These are phyloP conservation scores for Dothiorella sarmentorum DNA, from an alignment of 2,329 filamentous ascomycete species.

Conservation along the genomic window DNA sequence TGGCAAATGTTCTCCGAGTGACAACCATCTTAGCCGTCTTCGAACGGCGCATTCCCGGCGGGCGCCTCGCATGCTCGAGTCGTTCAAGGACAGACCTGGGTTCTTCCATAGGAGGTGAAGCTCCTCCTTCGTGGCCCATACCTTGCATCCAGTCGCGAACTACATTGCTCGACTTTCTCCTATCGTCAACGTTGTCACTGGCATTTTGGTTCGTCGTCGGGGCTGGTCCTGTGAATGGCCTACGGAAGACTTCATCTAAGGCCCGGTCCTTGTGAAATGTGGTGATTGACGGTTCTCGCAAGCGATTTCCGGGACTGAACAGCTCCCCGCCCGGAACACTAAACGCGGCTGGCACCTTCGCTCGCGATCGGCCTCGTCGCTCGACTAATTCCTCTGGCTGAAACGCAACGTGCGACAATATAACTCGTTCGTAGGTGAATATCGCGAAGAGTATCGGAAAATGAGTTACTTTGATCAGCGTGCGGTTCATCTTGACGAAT, in stretches of 20 bases:
- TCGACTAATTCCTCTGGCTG: slow-evolving; percentile 86
- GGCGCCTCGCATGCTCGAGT: slow-evolving; percentile 51
- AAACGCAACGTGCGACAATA: slow-evolving; percentile 72
- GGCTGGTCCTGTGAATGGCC: slow-evolving; percentile 60
- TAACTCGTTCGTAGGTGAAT: slow-evolving; percentile 78
- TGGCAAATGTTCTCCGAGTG: slow-evolving; percentile 40
- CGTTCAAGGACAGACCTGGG: slow-evolving; percentile 56
- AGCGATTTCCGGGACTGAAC: slow-evolving; percentile 66
- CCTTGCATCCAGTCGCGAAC: slow-evolving; percentile 88
- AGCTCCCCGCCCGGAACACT: slow-evolving; percentile 49
- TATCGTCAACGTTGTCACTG: slow-evolving; percentile 46
- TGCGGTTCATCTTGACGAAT: slow-evolving; percentile 85
- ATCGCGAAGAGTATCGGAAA: slow-evolving; percentile 84
- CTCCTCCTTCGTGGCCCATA: slow-evolving; percentile 54
- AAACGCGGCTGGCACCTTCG: slow-evolving; percentile 42
- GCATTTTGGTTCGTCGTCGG: slow-evolving; percentile 11
- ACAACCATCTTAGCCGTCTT: slow-evolving; percentile 33
- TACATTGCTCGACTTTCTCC: slow-evolving; percentile 72
- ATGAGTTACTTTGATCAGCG: slow-evolving; percentile 86
- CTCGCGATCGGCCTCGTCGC: slow-evolving; percentile 59
- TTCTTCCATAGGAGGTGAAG: slow-evolving; percentile 56
- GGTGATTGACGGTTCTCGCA: slow-evolving; percentile 81
- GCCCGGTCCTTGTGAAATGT: slow-evolving; percentile 88
- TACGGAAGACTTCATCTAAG: slow-evolving; percentile 83
- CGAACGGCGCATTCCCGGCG: slow-evolving; percentile 54